A percentile compares a stretch with the other conserved stretches of the same genome.
Evolutionary conservation across 192 early-diverging fungal species (phyloP).

Genomic region (Rhizoclosmatium globosum): DNA sequence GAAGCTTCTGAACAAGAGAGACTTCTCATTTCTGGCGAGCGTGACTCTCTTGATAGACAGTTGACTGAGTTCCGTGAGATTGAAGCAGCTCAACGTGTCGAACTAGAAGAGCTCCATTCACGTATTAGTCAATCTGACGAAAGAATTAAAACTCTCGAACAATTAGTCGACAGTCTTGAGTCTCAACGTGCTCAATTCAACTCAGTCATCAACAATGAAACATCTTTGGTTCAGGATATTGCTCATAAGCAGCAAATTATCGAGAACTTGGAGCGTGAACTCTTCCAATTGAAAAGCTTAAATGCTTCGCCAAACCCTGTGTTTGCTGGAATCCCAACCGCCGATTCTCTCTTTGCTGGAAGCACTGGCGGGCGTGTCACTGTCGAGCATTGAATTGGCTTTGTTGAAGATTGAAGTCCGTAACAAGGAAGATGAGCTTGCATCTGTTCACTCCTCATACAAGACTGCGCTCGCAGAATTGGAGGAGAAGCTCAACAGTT

Average conservation of each 20-base stretch:
- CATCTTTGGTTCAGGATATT: slow-evolving; percentile 26
- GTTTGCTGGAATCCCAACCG: not conserved
- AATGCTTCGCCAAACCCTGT: not conserved
- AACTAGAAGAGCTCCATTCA: slow-evolving; percentile 18
- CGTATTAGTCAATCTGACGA: slow-evolving; percentile 26
- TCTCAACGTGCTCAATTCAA: slow-evolving; percentile 31
- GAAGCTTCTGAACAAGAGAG: slow-evolving; percentile 32
- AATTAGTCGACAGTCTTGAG: slow-evolving; percentile 35
- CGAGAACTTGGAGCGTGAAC: slow-evolving; percentile 24
- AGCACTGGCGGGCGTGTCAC: not conserved
- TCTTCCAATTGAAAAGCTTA: slow-evolving; percentile 15
- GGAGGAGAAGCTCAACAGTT: slow-evolving; percentile 42
- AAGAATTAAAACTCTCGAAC: slow-evolving; percentile 28
- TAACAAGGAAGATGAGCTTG: slow-evolving; percentile 37
- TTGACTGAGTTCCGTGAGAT: slow-evolving; percentile 11
- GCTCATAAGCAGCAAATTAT: slow-evolving; percentile 26
- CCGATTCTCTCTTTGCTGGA: slow-evolving; percentile 3
- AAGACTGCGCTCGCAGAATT: slow-evolving; percentile 27
- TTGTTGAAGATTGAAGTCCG: slow-evolving; percentile 32
- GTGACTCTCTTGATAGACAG: slow-evolving; percentile 23
- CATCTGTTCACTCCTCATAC: slow-evolving; percentile 26
- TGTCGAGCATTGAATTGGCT: slow-evolving; percentile 7
- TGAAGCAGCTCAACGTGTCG: slow-evolving; percentile 18
- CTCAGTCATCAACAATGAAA: slow-evolving; percentile 34
- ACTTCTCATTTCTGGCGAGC: slow-evolving; percentile 5